Percentiles rank a stretch among this genome's conserved stretches.
These are phyloP conservation scores for Podaxis mareebaensis DNA, from an alignment of 768 basidiomycete species.

Conservation along the genomic window DNA sequence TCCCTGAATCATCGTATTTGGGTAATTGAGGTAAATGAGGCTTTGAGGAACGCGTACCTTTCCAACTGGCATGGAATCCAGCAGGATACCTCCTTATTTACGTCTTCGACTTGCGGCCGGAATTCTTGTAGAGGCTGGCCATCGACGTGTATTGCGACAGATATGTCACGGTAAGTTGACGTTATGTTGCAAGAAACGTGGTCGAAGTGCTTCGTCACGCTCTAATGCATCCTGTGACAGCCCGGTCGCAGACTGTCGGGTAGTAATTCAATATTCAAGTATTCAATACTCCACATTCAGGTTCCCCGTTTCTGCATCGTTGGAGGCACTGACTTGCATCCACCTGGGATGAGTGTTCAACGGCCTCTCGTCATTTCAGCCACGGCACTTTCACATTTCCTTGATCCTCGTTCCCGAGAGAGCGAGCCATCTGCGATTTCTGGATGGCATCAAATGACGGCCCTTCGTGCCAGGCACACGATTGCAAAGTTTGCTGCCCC, in stretches of 20 bases:
- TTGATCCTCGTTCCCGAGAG: too few species aligned
- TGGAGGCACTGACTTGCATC: too few species aligned
- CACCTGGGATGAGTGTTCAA: too few species aligned
- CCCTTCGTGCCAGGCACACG: too few species aligned
- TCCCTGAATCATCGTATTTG: not conserved
- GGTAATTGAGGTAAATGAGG: not conserved
- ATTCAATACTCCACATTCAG: too few species aligned
- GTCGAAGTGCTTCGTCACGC: not conserved
- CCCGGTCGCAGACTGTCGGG: not conserved
- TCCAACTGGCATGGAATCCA: slow-evolving; percentile 2
- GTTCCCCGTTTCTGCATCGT: too few species aligned
- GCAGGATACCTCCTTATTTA: not conserved
- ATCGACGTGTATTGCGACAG: not conserved
- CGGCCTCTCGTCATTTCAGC: too few species aligned
- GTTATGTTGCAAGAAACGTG: not conserved
- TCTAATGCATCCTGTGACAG: not conserved
- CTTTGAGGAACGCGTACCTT: not conserved
- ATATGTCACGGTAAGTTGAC: not conserved
- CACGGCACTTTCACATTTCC: too few species aligned
- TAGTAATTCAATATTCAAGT: too few species aligned
- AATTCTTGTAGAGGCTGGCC: not conserved
- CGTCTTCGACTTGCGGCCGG: not conserved
- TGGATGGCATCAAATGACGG: too few species aligned
- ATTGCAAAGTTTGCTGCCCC: too few species aligned
- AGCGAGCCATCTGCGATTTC: too few species aligned